Evolutionary conservation across 169 alveolate species (phyloP), one percentile per base, ranked within the genome.

Genomic region (Plasmodium sp.): DNA sequence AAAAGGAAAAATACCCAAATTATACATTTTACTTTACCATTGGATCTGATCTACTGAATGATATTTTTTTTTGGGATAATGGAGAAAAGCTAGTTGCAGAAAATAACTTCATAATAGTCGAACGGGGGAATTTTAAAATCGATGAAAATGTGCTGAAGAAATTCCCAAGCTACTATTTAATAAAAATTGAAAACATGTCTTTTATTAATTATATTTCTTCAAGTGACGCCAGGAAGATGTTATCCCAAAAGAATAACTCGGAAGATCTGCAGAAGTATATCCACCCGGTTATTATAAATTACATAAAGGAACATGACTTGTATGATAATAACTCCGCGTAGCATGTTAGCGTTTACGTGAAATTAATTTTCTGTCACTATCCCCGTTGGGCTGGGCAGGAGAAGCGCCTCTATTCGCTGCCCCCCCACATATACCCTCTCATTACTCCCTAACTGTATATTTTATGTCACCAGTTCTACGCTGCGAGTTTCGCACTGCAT

Each of bases 181-280:
- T 86, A 14, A 56, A 86, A 54, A 75, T 86, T 56, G 71, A 51
- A 51, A 34, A 75, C 2, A 39, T 75, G 81, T 86, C 93, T 77
- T 75, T 75, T 18, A 75, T 86, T 75, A 86, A 86, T 86, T 86
- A 71, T 86, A 74, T 86, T 86, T 86, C 93, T 51, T 86, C 93
- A 86, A 86, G 58, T 71, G 85, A 86, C 45, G 81, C 80, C 16
- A 86, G 93, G 45, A 86, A 86, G 48, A 18, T 86, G 18, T 75
- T 86, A 86, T 34, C 73, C 62, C 22, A 86, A 56, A 56, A 71
- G 31, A 54, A 86, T 5, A 58, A 86, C 81, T 41, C 58, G n/a
- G 83, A 86, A n/a, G 93, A 86, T 39, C 67, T 86, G 81, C 31
- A 86, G 48, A 77, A 86, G 81, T 86, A 75, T 51, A 86, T 77